Evolutionary conservation across 768 basidiomycete genomes (phyloP).

Genomic region (Tremella mesenterica): DNA sequence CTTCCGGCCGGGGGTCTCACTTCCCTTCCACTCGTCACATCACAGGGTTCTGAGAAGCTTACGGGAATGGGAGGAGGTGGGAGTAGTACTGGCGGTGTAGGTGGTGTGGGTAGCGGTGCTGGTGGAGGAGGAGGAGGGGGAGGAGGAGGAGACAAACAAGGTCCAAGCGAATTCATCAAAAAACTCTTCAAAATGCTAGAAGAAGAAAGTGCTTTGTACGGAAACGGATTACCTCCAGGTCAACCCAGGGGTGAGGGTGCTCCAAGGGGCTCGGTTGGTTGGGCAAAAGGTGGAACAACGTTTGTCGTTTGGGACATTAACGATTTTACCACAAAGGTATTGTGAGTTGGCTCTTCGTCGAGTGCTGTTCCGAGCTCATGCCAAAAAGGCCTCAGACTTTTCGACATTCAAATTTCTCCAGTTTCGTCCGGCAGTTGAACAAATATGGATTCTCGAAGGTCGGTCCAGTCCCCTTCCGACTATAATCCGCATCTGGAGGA

Average conservation of each 20-base stretch:
- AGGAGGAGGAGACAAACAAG: slow-evolving; percentile 1
- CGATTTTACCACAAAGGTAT: slow-evolving; percentile 37
- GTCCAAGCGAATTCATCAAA: slow-evolving; percentile 39
- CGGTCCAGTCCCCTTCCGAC: not conserved
- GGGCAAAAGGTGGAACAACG: slow-evolving; percentile 33
- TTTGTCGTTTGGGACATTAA: slow-evolving; percentile 44
- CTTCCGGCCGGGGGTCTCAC: slow-evolving; percentile 7
- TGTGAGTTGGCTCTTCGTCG: slow-evolving; percentile 18
- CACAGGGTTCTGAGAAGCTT: not conserved
- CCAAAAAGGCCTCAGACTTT: slow-evolving; percentile 36
- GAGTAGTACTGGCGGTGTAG: not conserved
- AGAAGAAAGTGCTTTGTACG: slow-evolving; percentile 26
- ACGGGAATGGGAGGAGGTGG: not conserved
- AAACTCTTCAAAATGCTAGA: slow-evolving; percentile 41
- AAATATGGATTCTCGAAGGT: slow-evolving; percentile 91
- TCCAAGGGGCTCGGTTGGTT: slow-evolving; percentile 30
- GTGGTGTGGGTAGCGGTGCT: not conserved
- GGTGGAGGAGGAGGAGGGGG: slow-evolving; percentile 3
- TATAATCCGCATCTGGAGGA: too few relatives aligned
- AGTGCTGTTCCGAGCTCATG: not conserved
- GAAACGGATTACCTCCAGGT: slow-evolving; percentile 17
- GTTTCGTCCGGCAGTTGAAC: slow-evolving; percentile 88
- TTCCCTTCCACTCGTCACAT: slow-evolving; percentile 3
- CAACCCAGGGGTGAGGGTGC: slow-evolving; percentile 19
- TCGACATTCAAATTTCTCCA: slow-evolving; percentile 62